These are phyloP conservation scores for Raddia distichophylla DNA, from an alignment of 176 grass and related monocot species.

Conservation along the genomic window DNA sequence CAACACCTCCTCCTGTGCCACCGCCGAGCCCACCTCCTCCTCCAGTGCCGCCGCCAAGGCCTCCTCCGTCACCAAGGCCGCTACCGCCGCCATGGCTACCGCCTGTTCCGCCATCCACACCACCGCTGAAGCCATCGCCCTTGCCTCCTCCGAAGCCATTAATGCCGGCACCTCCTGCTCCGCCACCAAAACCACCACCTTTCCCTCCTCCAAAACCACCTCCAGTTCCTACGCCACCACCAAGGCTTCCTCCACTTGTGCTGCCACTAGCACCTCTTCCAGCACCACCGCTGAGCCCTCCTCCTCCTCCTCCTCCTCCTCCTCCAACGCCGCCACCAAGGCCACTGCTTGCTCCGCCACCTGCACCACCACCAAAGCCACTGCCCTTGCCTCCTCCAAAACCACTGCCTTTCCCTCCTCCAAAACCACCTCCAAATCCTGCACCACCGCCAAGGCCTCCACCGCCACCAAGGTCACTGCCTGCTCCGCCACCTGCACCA, in stretches of 20 bases:
- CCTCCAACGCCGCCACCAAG: background rate
- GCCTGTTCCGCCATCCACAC: too few species aligned
- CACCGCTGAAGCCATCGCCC: too few species aligned
- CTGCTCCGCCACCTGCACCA: too few species aligned
- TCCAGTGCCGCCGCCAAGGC: background rate
- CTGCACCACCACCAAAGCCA: background rate
- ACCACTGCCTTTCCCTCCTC: background rate
- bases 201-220: background rate
- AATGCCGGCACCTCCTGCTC: background rate
- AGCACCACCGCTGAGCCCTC: conserved; percentile 6
- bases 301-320: conserved; percentile 6
- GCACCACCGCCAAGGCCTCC: background rate
- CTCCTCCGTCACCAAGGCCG: background rate
- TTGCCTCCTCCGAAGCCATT: too few species aligned
- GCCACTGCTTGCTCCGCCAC: too few species aligned
- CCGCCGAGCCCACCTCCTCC: background rate
- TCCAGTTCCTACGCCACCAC: background rate
- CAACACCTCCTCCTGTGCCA: background rate
- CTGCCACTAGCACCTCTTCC: background rate
- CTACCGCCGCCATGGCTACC: too few species aligned
- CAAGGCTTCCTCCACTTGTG: background rate
- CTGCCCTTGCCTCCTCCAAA: background rate
- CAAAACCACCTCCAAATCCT: background rate
- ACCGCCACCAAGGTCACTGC: background rate
- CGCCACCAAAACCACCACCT: background rate